phyloP scores from a whole-genome alignment of 345 rosid genomes.

The Sonneratia caseolaris region DNA sequence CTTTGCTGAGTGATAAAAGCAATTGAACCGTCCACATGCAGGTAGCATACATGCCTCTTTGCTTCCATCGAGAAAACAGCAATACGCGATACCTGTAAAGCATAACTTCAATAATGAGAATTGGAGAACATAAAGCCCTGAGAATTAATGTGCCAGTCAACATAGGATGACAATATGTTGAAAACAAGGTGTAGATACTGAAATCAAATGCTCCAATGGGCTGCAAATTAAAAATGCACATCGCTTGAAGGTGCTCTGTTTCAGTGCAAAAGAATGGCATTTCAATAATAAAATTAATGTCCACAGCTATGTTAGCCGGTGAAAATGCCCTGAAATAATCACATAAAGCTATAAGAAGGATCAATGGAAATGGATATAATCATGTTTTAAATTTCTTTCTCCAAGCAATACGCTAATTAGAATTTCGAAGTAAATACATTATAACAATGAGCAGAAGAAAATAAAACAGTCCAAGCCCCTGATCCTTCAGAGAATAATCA shows the following conservation, averaged over 20 bases:
- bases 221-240: neutral
- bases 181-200: neutral
- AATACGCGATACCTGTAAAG: slow-evolving; percentile 66
- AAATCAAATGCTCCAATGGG: neutral
- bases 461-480: too few relatives aligned
- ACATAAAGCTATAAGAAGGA: too few relatives aligned
- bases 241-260: too few relatives aligned
- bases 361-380: too few relatives aligned
- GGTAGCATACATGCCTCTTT: slow-evolving; percentile 95
- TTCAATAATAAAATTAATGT: neutral
- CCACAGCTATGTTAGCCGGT: too few relatives aligned
- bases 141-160: neutral
- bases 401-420: too few relatives aligned
- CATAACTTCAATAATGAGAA: neutral
- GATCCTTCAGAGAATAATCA: too few relatives aligned
- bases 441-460: too few relatives aligned
- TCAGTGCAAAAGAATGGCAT: neutral
- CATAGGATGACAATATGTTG: neutral
- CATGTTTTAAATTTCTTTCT: too few relatives aligned
- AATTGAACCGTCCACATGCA: slow-evolving; percentile 94
- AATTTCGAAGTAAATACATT: neutral
- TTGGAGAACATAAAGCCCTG: neutral
- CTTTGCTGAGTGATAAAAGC: slow-evolving; percentile 76
- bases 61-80: slow-evolving; percentile 89
- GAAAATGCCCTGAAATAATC: neutral